Evolutionary conservation across 2,329 filamentous ascomycete genomes (phyloP), one percentile per base, ranked within the genome.

Genomic region (Xylaria sp.): DNA sequence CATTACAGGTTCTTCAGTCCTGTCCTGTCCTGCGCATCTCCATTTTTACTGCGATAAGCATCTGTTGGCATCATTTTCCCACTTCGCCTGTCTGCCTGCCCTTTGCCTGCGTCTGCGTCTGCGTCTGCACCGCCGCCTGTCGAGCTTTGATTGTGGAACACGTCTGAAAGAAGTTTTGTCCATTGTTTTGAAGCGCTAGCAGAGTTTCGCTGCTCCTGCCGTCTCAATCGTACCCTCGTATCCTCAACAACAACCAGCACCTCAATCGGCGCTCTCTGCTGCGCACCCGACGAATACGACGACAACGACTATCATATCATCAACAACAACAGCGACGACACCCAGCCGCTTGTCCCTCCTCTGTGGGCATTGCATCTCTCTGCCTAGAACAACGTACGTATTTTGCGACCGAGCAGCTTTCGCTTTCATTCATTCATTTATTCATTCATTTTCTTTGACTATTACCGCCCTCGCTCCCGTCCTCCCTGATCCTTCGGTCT

Each of bases 11-110:
- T 61, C 68, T 50, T 58, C 56, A 30, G 53, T 61, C 57, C 67
- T 58, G 60, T 58, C 57, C 67, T 58, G 60, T 58, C 56, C 63
- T 66, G 67, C 66, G 67, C 67, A 67, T 69, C 67, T 69, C 64
- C 67, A 69, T 71, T 69, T 69, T 69, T 69, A 69, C 69, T 68
- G 71, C 71, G 71, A 75, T 68, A 68, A 73, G 73, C 56, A 73
- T 70, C 45, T 67, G 66, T 71, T 73, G 70, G 64, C 68, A 61
- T 72, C 61, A 39, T 65, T 55, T 53, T 67, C 50, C 47, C 62
- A 47, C 42, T 47, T 50, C 54, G 59, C 58, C 45, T 47, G 50
- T 34, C 58, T 53, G 48, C 54, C 61, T 51, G 48, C 42, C 56
- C 48, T 36, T 39, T 48, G 60, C 27, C 57, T 50, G 42, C 45